phyloP scores from a whole-genome alignment of 2,329 filamentous ascomycete genomes.

The Trichoderma endophyticum region DNA sequence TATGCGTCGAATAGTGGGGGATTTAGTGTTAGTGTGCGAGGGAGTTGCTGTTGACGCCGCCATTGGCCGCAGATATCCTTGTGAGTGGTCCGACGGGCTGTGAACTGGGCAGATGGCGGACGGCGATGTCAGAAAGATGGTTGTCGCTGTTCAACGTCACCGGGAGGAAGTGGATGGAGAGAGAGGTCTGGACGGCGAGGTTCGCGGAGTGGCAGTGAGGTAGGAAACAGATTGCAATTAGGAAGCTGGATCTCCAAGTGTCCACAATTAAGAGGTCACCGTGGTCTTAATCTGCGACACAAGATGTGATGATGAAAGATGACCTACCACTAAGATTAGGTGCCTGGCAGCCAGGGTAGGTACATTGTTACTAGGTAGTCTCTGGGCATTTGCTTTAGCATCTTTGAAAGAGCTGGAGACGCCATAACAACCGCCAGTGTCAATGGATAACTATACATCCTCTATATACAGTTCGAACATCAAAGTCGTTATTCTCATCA shows the following conservation, averaged over 20 bases:
- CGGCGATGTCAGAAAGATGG: neutral
- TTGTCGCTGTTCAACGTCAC: neutral
- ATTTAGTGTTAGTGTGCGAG: slow-evolving; percentile 65
- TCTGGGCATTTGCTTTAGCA: neutral
- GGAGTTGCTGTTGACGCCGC: slow-evolving; percentile 28
- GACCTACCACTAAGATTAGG: neutral
- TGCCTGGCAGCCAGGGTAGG: neutral
- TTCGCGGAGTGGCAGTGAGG: neutral
- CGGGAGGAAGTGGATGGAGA: neutral
- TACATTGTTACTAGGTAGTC: neutral
- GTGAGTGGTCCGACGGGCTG: neutral
- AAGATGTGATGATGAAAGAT: neutral
- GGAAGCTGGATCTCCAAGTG: neutral
- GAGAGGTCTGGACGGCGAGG: neutral
- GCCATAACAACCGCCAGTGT: neutral
- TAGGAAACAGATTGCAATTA: neutral
- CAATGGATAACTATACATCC: neutral
- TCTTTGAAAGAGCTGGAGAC: neutral
- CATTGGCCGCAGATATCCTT: neutral
- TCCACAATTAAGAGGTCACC: neutral
- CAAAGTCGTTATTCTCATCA: neutral
- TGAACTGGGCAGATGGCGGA: neutral
- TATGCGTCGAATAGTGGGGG: slow-evolving; percentile 81
- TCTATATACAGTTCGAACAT: neutral
- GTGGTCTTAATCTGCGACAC: neutral